These are phyloP conservation scores for Xerocomus brunneocitrinus DNA, from an alignment of 768 basidiomycete genomes.

Conservation along the genomic window DNA sequence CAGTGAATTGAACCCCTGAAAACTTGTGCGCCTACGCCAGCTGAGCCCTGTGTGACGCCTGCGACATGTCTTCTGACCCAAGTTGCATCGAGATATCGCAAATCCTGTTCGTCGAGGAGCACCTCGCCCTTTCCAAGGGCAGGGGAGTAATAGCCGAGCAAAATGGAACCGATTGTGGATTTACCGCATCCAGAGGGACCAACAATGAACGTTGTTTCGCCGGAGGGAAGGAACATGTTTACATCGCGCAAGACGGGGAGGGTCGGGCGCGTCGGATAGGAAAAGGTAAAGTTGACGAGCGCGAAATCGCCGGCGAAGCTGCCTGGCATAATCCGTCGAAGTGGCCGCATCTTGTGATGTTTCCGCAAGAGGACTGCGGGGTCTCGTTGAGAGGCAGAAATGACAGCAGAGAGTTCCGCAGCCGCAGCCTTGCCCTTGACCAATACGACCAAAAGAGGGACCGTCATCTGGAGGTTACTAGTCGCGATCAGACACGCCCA, in stretches of 20 bases:
- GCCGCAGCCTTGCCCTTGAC: conserved; percentile 54
- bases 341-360: conserved; percentile 18
- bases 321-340: conserved; percentile 64
- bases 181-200: conserved; percentile 78
- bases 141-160: conserved; percentile 71
- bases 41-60: conserved; percentile 73
- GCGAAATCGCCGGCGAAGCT: conserved; percentile 69
- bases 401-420: conserved; percentile 23
- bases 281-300: conserved; percentile 57
- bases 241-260: conserved; percentile 55
- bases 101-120: conserved; percentile 75
- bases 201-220: conserved; percentile 76
- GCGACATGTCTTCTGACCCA: conserved; percentile 72
- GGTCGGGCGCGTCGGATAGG: conserved; percentile 69
- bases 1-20: conserved; percentile 80
- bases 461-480: conserved; percentile 79
- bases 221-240: conserved; percentile 62
- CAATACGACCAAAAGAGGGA: conserved; percentile 74
- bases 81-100: conserved; percentile 64
- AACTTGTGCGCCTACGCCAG: conserved; percentile 40
- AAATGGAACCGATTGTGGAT: conserved; percentile 60
- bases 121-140: conserved; percentile 51
- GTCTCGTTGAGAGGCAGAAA: conserved; percentile 34
- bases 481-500: conserved; percentile 95
- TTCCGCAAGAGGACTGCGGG: conserved; percentile 18